Conservation (phyloP, 179 eudicot species). For the Vitellaria paradoxa region DNA sequence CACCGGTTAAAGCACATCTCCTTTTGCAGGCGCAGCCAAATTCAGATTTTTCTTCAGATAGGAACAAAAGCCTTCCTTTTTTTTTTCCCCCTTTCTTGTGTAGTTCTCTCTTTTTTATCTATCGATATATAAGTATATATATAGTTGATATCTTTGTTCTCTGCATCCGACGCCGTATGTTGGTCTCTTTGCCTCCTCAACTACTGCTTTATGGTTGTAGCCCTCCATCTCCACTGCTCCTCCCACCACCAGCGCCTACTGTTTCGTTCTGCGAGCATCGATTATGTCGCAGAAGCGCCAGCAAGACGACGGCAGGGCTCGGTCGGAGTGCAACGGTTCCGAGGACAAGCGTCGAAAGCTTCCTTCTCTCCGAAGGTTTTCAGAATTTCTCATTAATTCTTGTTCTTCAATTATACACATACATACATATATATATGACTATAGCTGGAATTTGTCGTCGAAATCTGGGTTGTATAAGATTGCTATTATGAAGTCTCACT, state of each 20-base stretch:
- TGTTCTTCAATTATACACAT: not conserved
- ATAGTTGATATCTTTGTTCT: not conserved
- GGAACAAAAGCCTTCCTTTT: not conserved
- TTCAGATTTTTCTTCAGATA: not conserved
- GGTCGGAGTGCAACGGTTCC: conserved; percentile 25
- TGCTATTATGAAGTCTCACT: not conserved
- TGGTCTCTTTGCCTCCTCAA: not conserved
- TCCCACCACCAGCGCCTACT: not conserved
- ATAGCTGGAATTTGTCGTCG: not conserved
- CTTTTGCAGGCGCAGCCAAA: not conserved
- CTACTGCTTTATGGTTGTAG: not conserved
- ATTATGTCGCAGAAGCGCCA: conserved; percentile 71
- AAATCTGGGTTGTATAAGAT: not conserved
- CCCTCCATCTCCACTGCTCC: not conserved
- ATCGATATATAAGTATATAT: not conserved
- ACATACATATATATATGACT: not conserved
- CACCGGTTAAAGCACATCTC: not conserved
- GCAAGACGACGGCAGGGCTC: conserved; percentile 40
- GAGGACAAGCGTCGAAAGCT: conserved; percentile 52
- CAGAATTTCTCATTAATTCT: not conserved
- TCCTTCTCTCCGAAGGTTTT: conserved; percentile 50
- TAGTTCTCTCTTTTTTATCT: not conserved
- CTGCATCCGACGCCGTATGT: not conserved
- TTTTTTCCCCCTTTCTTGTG: not conserved
- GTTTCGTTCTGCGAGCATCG: conserved; percentile 15